Evolutionary conservation across 192 early-diverging fungal species (phyloP), one percentile per base, ranked within the genome.

Genomic region (Gigaspora rosea): DNA sequence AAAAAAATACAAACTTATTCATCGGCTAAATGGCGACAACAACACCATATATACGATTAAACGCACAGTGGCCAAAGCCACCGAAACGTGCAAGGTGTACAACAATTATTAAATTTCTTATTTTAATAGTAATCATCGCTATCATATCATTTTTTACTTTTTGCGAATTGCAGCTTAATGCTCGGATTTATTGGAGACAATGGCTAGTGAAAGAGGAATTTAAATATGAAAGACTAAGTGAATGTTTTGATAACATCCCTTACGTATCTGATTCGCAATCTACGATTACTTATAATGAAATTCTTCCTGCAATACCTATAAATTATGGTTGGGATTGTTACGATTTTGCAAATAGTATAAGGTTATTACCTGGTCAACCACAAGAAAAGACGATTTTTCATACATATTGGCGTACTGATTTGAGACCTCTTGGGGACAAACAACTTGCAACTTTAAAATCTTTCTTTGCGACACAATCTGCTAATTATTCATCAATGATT

Each of bases 241-340:
- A 79, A 2, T 85, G 84, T 56, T 85, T 82, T 75, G 75, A 82
- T 52, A 59, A 54, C 27, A 54, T 80, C 27, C 67, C 80, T 22
- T 61, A 58, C 2, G 67, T 78, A 33, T 32, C 75, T 71, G 0
- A 56, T 56, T 18, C 13, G 0, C 12, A 11, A 56, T 12, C 68
- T 15, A 70, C 49, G 16, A 36, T 48, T 12, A 3, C 20, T 52
- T 84, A 84, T 54, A 68, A 85, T 54, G 78, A 82, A 32, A 52
- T 85, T 32, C 33, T 80, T 36, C 79, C 84, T 0, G 78, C 79
- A 22, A 73, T 81, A 16, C 65, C 79, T 35, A 35, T 85, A 11
- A 67, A 76, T 64, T 74, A 82, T n/a, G 84, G 77, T 52, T 83
- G 72, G 47, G 84, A 85, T 75, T 85, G 84, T 52, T 85, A 81